Conservation (phyloP, 306 rosid genomes). For the Psophocarpus tetragonolobus region DNA sequence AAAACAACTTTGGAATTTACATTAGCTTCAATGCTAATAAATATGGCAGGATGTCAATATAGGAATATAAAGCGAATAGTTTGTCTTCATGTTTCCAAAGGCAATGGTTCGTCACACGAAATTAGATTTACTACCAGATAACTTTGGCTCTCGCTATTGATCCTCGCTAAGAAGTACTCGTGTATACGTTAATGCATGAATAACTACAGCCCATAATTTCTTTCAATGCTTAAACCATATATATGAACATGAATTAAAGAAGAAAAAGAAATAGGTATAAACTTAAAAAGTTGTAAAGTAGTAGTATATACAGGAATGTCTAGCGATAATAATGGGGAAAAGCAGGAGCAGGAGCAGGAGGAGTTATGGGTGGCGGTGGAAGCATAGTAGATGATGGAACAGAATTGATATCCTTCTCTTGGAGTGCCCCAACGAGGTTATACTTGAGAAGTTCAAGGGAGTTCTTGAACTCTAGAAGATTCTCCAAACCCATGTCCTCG, state of each 20-base stretch:
- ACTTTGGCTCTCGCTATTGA: not conserved
- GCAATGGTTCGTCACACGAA: not conserved
- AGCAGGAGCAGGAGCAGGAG: no score
- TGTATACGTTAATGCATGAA: not conserved
- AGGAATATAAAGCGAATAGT: not conserved
- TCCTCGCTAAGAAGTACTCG: not conserved
- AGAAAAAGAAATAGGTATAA: no score
- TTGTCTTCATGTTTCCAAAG: not conserved
- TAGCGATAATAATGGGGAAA: no score
- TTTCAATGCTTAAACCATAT: no score
- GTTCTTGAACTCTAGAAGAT: conserved; percentile 15
- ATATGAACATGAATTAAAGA: no score
- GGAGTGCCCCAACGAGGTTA: not conserved
- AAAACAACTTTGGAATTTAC: conserved; percentile 3
- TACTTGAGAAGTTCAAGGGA: conserved; percentile 1
- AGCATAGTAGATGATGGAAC: no score
- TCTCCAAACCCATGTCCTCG: conserved; percentile 32
- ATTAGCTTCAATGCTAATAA: not conserved
- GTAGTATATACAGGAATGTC: no score
- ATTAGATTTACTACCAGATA: not conserved
- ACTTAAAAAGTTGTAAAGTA: no score
- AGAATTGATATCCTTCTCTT: not conserved
- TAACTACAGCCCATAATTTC: no score
- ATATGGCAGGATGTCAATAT: not conserved
- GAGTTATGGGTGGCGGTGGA: not conserved